Conservation (phyloP, 2,329 filamentous ascomycete genomes). For the Triangularia verruculosa region DNA sequence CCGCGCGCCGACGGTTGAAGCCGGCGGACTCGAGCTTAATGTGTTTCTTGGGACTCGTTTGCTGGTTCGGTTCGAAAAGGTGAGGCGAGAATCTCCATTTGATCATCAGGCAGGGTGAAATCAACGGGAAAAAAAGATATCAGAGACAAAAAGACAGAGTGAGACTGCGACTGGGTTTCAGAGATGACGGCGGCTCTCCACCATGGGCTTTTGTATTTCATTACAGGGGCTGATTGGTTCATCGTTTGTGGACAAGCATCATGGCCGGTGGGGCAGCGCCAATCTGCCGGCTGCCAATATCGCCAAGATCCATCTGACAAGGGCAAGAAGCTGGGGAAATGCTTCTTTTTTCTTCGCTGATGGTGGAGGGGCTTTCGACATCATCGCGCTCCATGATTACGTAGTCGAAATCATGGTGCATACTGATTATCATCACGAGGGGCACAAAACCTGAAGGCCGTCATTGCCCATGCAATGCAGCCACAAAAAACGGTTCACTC, state of each 20-base stretch:
- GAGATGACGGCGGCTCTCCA: slow-evolving; percentile 8
- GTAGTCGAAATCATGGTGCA: slow-evolving; percentile 4
- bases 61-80: slow-evolving; percentile 17
- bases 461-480: not conserved
- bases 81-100: slow-evolving; percentile 17
- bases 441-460: not conserved
- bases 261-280: slow-evolving; percentile 1
- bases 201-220: not conserved
- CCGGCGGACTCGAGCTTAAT: slow-evolving; percentile 7
- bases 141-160: not conserved
- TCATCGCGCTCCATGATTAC: not conserved
- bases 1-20: slow-evolving; percentile 2
- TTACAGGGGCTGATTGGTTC: slow-evolving; percentile 7
- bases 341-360: slow-evolving; percentile 9
- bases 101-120: not conserved
- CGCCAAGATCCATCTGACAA: slow-evolving; percentile 2
- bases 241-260: not conserved
- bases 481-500: not conserved
- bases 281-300: slow-evolving; percentile 8
- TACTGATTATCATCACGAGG: not conserved
- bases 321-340: slow-evolving; percentile 12
- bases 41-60: slow-evolving; percentile 11
- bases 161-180: slow-evolving; percentile 4
- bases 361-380: not conserved
- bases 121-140: not conserved